These are phyloP conservation scores for Oidiodendron maius DNA, from an alignment of 495 filamentous ascomycete species.

Conservation along the genomic window DNA sequence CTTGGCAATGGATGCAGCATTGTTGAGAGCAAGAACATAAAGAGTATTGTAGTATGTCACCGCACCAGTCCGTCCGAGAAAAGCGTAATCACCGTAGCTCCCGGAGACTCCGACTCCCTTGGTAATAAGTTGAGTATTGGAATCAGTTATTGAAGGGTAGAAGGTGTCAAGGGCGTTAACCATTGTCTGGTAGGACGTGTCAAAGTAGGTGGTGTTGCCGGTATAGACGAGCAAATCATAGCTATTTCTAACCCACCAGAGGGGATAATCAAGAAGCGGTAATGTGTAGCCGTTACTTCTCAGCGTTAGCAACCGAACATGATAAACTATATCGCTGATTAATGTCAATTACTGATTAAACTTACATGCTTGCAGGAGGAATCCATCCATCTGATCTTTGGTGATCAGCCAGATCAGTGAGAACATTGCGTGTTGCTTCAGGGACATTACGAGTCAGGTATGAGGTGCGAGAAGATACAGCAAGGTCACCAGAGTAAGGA, in stretches of 20 bases:
- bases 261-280: conserved; percentile 38
- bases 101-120: conserved; percentile 24
- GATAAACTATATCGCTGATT: no score
- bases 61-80: conserved; percentile 35
- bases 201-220: conserved; percentile 27
- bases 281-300: conserved; percentile 36
- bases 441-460: conserved; percentile 37
- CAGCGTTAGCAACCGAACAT: no score
- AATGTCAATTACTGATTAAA: conserved; percentile 3
- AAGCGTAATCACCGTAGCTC: conserved; percentile 43
- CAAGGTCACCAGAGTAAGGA: conserved; percentile 43
- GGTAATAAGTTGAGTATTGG: conserved; percentile 29
- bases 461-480: conserved; percentile 34
- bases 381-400: conserved; percentile 45
- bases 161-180: conserved; percentile 33
- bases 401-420: conserved; percentile 38
- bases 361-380: conserved; percentile 41
- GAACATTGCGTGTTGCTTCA: conserved; percentile 31
- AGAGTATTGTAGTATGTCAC: conserved; percentile 44
- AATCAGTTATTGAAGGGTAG: conserved; percentile 29
- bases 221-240: conserved; percentile 41
- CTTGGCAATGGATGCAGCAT: conserved; percentile 33
- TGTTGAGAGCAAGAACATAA: conserved; percentile 36
- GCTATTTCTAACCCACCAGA: conserved; percentile 39
- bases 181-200: conserved; percentile 30